These are phyloP conservation scores for Triticum turgidum DNA, from an alignment of 176 grass and related monocot genomes.

Conservation along the genomic window DNA sequence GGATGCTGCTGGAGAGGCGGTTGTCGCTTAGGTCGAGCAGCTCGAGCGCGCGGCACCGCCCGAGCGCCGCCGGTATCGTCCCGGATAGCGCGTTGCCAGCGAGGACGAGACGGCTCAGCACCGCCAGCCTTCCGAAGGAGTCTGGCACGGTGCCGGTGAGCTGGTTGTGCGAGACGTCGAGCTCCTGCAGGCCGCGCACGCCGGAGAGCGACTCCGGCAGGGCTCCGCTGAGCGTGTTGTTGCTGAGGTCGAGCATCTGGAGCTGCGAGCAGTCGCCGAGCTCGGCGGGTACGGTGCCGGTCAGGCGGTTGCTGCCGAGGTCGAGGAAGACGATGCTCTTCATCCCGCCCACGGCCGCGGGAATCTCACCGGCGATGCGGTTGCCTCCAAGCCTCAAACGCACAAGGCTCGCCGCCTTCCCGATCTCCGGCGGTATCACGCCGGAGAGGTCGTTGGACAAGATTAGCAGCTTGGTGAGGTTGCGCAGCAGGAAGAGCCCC, in stretches of 20 bases:
- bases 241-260: slow-evolving; percentile 87
- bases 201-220: slow-evolving; percentile 59
- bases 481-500: slow-evolving; percentile 71
- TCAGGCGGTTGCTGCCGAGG: slow-evolving; percentile 71
- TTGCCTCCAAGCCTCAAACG: slow-evolving; percentile 74
- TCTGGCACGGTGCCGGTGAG: slow-evolving; percentile 50
- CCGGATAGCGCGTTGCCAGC: slow-evolving; percentile 63
- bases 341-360: slow-evolving; percentile 52
- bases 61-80: slow-evolving; percentile 58
- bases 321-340: slow-evolving; percentile 86
- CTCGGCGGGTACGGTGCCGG: slow-evolving; percentile 50
- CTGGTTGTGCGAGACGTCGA: slow-evolving; percentile 71
- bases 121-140: slow-evolving; percentile 38
- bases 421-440: slow-evolving; percentile 61
- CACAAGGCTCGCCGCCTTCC: slow-evolving; percentile 50
- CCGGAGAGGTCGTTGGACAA: slow-evolving; percentile 90
- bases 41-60: slow-evolving; percentile 61
- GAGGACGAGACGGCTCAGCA: slow-evolving; percentile 66
- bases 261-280: slow-evolving; percentile 76
- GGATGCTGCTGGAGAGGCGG: slow-evolving; percentile 56
- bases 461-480: slow-evolving; percentile 90
- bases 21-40: slow-evolving; percentile 87
- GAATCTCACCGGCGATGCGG: slow-evolving; percentile 58
- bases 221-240: slow-evolving; percentile 61
- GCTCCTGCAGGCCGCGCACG: slow-evolving; percentile 58